A percentile compares a stretch with the other conserved stretches of the same genome.
These are phyloP conservation scores for Pythium brachiatum DNA, from an alignment of 352 stramenopile species.

Conservation along the genomic window DNA sequence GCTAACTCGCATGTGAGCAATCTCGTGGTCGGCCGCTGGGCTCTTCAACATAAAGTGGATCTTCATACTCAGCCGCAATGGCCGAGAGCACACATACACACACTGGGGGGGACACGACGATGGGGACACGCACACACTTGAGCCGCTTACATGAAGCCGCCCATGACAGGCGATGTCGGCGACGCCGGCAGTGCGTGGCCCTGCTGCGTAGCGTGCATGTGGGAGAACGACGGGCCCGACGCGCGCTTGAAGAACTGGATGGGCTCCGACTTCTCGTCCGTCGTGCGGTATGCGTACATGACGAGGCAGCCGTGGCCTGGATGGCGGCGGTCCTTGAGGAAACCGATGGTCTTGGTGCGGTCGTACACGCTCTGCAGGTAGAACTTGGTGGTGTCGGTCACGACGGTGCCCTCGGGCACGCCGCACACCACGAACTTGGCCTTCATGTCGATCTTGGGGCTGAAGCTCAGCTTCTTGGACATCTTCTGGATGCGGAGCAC, in stretches of 20 bases:
- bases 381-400: constrained; percentile 66
- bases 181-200: constrained; percentile 10
- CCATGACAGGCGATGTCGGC: constrained; percentile 10
- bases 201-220: constrained; percentile 12
- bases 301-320: constrained; percentile 45
- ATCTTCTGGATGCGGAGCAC: constrained; percentile 64
- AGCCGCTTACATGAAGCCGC: constrained; percentile 22
- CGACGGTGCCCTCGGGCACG: constrained; percentile 55
- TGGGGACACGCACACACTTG: constrained; percentile 1
- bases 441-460: constrained; percentile 57
- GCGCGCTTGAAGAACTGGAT: constrained; percentile 64
- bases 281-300: constrained; percentile 52
- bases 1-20: constrained; percentile 1
- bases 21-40: not conserved
- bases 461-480: constrained; percentile 63
- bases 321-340: constrained; percentile 41
- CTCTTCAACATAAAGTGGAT: constrained; percentile 4
- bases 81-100: constrained; percentile 8
- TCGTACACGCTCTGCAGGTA: constrained; percentile 73
- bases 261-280: constrained; percentile 53
- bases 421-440: constrained; percentile 66
- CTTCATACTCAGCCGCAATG: not conserved
- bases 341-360: constrained; percentile 59
- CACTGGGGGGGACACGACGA: not conserved
- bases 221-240: constrained; percentile 11